Percentiles rank a stretch among this genome's conserved stretches.
These are phyloP conservation scores for Obba rivulosa DNA, from an alignment of 768 basidiomycete species.

Conservation along the genomic window DNA sequence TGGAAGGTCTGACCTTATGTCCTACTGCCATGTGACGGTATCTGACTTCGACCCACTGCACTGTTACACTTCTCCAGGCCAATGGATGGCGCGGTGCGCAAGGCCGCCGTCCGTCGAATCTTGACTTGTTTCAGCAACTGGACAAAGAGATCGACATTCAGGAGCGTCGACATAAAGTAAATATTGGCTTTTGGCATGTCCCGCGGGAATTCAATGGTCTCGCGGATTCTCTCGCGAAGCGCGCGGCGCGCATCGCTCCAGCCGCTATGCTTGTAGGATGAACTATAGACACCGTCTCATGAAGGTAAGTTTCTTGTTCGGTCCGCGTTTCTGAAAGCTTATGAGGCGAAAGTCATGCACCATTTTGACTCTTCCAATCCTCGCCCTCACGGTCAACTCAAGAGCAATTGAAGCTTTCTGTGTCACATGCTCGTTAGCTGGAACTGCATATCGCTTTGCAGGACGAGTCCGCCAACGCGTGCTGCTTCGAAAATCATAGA, in stretches of 20 bases:
- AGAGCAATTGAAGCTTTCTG: no score
- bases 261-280: no score
- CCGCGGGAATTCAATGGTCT: neutral
- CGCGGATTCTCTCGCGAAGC: neutral
- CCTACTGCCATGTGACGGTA: neutral
- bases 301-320: no score
- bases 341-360: no score
- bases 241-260: neutral
- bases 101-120: neutral
- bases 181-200: constrained; percentile 1
- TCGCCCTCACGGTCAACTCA: no score
- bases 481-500: no score
- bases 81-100: neutral
- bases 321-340: no score
- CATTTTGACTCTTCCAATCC: no score
- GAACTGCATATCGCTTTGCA: no score
- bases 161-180: neutral
- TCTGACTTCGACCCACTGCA: neutral
- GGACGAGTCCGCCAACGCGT: no score
- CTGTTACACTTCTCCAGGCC: neutral
- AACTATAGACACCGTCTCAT: no score
- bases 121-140: neutral
- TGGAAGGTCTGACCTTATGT: constrained; percentile 24
- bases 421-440: no score
- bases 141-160: neutral